Base-by-base conservation (phyloP, 306 rosid species). In the Cucurbita ficifolia region DNA sequence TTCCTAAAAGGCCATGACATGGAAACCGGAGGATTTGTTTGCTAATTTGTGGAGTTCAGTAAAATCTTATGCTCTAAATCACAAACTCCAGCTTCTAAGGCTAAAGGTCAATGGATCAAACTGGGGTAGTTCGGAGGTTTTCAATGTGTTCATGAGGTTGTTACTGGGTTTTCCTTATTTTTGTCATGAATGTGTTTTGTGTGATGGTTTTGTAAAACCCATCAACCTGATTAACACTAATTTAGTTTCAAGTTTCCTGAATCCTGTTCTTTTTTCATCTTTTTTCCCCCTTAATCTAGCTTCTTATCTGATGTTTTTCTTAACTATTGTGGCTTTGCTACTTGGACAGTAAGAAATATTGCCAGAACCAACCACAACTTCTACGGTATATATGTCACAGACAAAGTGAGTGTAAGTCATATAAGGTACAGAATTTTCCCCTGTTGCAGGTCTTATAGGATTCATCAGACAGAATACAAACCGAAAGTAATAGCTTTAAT, bases 341-440 rank as follows among this genome's bases (percentile, higher is more conserved):
- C 33, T 45, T 43, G 51, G 10, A 67, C 52, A 67, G 36, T 67
- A 45, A 67, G 73, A 22, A 68, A 46, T 21, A 13, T 7, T 29
- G 46, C 42, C 73, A 68, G 12, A 80, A 67, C 21, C 65, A 77
- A 39, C 78, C 84, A 65, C 46, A 73, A 70, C 42, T 78, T 67
- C 76, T 48, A 55, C 83, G 48, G 62, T 49, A 72, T 70, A 49
- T 10, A 56, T 40, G 50, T 35, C 21, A 70, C 74, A 48, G 74
- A 70, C 42, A 69, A 69, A 48, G 38, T 69, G 57, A 69, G 22
- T 48, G 4, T n/a, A 73, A 73, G 52, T 56, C 48, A 21, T 24
- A 69, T n/a, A 69, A 46, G 74, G 43, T 24, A 69, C 22, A 69
- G 57, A 68, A 21, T 24, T 63, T 49, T 58, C 56, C 74, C 74